Evolutionary conservation across 2,329 filamentous ascomycete genomes (phyloP).

Genomic region (Daldinia sp.): DNA sequence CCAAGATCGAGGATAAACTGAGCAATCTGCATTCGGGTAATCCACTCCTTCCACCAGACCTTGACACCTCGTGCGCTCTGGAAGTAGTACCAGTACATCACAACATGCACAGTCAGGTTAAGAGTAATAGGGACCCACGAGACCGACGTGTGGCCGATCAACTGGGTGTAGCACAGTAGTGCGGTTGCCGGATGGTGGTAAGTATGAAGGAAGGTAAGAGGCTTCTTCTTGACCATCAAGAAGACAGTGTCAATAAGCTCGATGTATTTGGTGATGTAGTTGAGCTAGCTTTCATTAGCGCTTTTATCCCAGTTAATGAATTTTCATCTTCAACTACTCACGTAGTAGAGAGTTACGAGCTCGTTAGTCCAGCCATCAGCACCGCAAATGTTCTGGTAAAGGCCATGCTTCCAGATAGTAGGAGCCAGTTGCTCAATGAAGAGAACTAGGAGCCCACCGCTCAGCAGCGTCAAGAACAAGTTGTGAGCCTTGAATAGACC

Average conservation of each 20-base stretch:
- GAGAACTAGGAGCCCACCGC: constrained; percentile 79
- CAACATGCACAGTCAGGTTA: constrained; percentile 92
- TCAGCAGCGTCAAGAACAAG: constrained; percentile 88
- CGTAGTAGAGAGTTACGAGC: constrained; percentile 94
- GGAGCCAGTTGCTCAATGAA: constrained; percentile 92
- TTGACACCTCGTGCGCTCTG: constrained; percentile 92
- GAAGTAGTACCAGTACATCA: constrained; percentile 99
- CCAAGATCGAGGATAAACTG: constrained; percentile 96
- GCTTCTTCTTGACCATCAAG: constrained; percentile 99
- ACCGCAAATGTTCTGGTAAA: constrained; percentile 89
- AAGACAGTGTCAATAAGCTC: constrained; percentile 95
- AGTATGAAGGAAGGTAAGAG: constrained; percentile 96
- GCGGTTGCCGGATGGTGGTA: constrained; percentile 97
- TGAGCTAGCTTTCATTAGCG: constrained; percentile 70
- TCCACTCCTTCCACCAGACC: constrained; percentile 99
- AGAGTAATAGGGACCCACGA: constrained; percentile 94
- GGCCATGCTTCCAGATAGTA: constrained; percentile 79
- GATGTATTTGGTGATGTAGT: constrained; percentile 97
- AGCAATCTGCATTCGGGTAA: constrained; percentile 93
- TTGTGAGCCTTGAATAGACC: constrained; percentile 94
- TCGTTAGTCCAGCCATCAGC: constrained; percentile 87
- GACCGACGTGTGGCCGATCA: constrained; percentile 89
- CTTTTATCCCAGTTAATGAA: not conserved
- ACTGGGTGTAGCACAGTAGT: constrained; percentile 95
- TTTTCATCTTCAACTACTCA: constrained; percentile 56